phyloP scores from a whole-genome alignment of 2,329 filamentous ascomycete genomes.

The Cercospora beticola region DNA sequence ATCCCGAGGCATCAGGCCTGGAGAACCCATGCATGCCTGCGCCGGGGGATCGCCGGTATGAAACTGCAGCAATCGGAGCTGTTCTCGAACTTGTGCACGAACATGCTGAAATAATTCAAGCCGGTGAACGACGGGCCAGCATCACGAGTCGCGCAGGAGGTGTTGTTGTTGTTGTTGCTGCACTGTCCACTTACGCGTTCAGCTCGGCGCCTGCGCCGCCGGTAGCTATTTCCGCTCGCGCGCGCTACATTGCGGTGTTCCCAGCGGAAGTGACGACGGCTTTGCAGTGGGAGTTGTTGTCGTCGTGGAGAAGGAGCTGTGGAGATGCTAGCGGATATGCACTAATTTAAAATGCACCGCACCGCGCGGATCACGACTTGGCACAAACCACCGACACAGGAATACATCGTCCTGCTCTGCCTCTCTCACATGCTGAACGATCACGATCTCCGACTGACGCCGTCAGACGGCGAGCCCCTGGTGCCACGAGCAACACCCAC shows the following conservation, averaged over 20 bases:
- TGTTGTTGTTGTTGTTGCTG: background rate
- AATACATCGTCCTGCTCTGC: background rate
- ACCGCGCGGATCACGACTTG: background rate
- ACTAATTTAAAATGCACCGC: background rate
- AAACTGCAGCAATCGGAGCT: background rate
- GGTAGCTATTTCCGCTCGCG: background rate
- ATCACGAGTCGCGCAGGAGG: background rate
- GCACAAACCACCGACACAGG: background rate
- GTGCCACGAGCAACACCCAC: background rate
- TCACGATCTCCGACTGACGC: background rate
- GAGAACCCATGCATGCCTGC: conserved; percentile 3
- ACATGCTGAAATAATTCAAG: background rate
- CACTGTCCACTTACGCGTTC: background rate
- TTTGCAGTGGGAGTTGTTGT: background rate
- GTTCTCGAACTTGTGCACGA: background rate
- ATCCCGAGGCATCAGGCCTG: conserved; percentile 5
- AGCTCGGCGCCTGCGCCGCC: background rate
- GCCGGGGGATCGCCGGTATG: background rate
- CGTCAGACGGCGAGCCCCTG: background rate
- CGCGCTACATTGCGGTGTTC: background rate
- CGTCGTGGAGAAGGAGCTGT: background rate
- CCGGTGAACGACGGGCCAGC: background rate
- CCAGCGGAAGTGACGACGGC: background rate
- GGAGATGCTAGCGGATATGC: background rate
- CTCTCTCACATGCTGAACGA: background rate